phyloP scores from a whole-genome alignment of 225 moss, liverwort and hornwort genomes.

The Lunularia cruciata region DNA sequence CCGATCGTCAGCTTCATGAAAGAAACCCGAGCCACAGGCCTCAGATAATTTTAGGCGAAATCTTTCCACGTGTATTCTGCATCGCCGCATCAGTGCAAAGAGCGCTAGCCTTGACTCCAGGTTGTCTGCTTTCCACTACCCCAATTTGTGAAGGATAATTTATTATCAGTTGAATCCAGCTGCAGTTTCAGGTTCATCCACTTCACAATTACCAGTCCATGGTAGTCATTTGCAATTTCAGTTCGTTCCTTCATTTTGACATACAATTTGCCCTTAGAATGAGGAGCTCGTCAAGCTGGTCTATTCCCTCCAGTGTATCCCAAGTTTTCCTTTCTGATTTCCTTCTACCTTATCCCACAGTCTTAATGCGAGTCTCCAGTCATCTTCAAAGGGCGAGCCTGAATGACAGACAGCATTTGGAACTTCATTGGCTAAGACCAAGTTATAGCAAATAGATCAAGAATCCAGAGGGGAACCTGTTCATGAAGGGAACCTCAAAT shows the following conservation, averaged over 20 bases:
- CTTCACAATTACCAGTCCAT: constrained; percentile 73
- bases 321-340: too few species aligned
- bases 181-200: constrained; percentile 80
- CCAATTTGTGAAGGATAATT: too few species aligned
- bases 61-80: constrained; percentile 81
- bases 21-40: constrained; percentile 73
- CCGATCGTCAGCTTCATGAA: constrained; percentile 37
- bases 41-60: constrained; percentile 93
- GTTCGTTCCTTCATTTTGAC: constrained; percentile 90
- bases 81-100: constrained; percentile 84
- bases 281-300: constrained; percentile 32
- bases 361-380: constrained; percentile 59
- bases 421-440: too few species aligned
- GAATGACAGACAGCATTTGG: too few species aligned
- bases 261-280: constrained; percentile 69
- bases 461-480: too few species aligned
- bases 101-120: constrained; percentile 78
- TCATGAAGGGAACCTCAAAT: too few species aligned
- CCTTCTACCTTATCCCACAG: constrained; percentile 84
- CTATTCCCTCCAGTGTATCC: constrained; percentile 18
- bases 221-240: constrained; percentile 89
- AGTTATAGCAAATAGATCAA: too few species aligned
- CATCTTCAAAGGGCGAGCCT: constrained; percentile 56
- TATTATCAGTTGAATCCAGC: constrained; percentile 84
- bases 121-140: too few species aligned